Evolutionary conservation across 148 eudicot species (phyloP), one percentile per base, ranked within the genome.

Genomic region (Pouteria glomerata): DNA sequence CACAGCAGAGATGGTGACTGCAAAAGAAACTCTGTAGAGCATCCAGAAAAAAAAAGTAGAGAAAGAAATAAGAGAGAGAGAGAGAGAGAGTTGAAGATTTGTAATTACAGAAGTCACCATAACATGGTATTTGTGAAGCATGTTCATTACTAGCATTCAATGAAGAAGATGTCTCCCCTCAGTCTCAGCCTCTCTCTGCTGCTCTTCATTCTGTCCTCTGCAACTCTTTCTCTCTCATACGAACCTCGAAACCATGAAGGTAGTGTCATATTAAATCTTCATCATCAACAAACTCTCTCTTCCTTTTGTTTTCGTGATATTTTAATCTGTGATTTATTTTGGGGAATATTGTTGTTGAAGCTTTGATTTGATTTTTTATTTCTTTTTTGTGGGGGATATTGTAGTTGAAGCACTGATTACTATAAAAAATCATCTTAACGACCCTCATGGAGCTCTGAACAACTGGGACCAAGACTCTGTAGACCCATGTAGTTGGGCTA

Each of bases 401-500:
- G 34, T 59, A 95, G 99, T 95, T 53, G 82, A 85, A 84, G 96
- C 99, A n/a, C 86, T 95, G 85, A 85, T 87, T 58, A 78, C 42
- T 27, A 74, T 91, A 39, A 95, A 74, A 73, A 78, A 56, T 56
- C 77, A 66, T 37, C 71, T 95, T 68, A 75, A 78, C 33, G 99
- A 95, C 73, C 96, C 99, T 42, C 83, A 84, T 78, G 88, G 90
- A 62, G 96, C 79, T 72, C 68, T 95, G 24, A 88, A 64, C 76
- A 95, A 83, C 57, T 95, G 99, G 99, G 99, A 95, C 81, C 92
- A 95, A 68, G 86, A 86, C 78, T 95, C 99, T 30, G 99, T 90
- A 42, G 99, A 95, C 82, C 96, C 99, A 51, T 95, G 99, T 77
- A 91, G 97, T 69, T 95, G 99, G 99, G 84, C 93, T 70, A 89